phyloP scores from a whole-genome alignment of 2,329 filamentous ascomycete genomes.

The Colletotrichum eleusines region DNA sequence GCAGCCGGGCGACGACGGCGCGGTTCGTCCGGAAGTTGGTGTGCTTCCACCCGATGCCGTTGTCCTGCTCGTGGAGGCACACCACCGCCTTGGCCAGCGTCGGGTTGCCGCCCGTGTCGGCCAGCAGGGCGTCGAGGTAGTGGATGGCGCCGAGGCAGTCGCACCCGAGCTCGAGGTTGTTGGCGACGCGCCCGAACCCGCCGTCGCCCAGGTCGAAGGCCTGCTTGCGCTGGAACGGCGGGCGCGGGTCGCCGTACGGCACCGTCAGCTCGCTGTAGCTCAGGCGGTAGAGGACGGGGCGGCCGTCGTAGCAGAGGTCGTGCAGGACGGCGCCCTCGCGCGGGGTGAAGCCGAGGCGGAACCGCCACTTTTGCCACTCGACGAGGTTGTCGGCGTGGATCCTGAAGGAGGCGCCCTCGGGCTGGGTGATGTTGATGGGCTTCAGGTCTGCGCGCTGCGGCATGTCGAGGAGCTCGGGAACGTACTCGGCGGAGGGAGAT shows the following conservation, averaged over 20 bases:
- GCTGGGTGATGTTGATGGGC: slow-evolving; percentile 79
- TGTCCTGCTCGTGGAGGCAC: slow-evolving; percentile 78
- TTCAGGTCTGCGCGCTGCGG: slow-evolving; percentile 68
- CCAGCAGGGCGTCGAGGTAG: slow-evolving; percentile 69
- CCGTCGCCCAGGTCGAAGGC: slow-evolving; percentile 80
- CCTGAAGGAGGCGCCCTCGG: slow-evolving; percentile 75
- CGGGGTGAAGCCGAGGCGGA: slow-evolving; percentile 76
- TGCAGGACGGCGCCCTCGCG: slow-evolving; percentile 79
- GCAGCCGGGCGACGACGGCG: slow-evolving; percentile 69
- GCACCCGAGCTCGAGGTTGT: slow-evolving; percentile 76
- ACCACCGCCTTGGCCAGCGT: slow-evolving; percentile 68
- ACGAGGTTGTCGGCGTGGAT: slow-evolving; percentile 63
- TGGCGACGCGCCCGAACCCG: slow-evolving; percentile 74
- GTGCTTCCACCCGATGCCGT: slow-evolving; percentile 79
- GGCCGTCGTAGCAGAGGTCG: slow-evolving; percentile 75
- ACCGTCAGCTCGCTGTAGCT: slow-evolving; percentile 78
- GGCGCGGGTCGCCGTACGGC: slow-evolving; percentile 74
- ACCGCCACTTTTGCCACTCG: slow-evolving; percentile 76
- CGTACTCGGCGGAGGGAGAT: slow-evolving; percentile 59
- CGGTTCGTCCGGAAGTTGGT: slow-evolving; percentile 74
- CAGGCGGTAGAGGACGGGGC: slow-evolving; percentile 75
- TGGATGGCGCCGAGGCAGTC: slow-evolving; percentile 78
- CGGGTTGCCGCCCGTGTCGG: slow-evolving; percentile 65
- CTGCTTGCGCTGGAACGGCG: slow-evolving; percentile 76
- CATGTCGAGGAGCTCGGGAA: slow-evolving; percentile 62